Percentiles rank a stretch among this genome's conserved stretches.
These are phyloP conservation scores for Russula ochroleuca DNA, from an alignment of 768 basidiomycete species.

Conservation along the genomic window DNA sequence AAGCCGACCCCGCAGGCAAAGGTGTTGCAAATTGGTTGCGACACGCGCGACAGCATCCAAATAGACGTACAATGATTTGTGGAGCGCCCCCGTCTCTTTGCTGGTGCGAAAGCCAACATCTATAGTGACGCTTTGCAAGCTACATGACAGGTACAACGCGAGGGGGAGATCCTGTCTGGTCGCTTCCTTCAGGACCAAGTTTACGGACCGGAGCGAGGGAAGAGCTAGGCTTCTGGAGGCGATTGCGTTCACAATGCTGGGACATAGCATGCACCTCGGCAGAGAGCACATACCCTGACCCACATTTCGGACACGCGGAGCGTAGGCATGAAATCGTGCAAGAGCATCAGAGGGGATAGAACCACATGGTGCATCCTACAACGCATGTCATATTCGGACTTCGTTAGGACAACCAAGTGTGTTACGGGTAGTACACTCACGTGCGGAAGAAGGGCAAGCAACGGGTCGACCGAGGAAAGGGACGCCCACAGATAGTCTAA, in stretches of 20 bases:
- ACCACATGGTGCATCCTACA: constrained; percentile 6
- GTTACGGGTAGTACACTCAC: constrained; percentile 11
- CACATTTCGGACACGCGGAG: constrained; percentile 25
- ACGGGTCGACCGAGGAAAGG: constrained; percentile 25
- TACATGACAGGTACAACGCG: constrained; percentile 22
- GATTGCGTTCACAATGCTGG: neutral
- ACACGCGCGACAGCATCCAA: constrained; percentile 22
- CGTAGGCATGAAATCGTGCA: constrained; percentile 22
- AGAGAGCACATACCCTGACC: constrained; percentile 18
- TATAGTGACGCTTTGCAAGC: constrained; percentile 14
- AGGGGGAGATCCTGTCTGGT: constrained; percentile 19
- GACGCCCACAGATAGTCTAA: constrained; percentile 27
- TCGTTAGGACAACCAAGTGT: neutral
- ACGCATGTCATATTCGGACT: neutral
- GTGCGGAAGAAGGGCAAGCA: constrained; percentile 24
- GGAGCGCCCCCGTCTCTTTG: constrained; percentile 1
- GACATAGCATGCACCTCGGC: neutral
- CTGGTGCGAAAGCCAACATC: constrained; percentile 24
- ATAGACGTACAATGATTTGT: constrained; percentile 21
- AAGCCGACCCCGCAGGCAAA: constrained; percentile 26
- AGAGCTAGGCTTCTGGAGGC: constrained; percentile 9
- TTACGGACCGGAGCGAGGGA: constrained; percentile 23
- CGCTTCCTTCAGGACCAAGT: constrained; percentile 19
- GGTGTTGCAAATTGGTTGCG: constrained; percentile 17
- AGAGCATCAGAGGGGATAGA: constrained; percentile 7